Conservation (phyloP, 148 eudicot species). For the Rhododendron henanense region DNA sequence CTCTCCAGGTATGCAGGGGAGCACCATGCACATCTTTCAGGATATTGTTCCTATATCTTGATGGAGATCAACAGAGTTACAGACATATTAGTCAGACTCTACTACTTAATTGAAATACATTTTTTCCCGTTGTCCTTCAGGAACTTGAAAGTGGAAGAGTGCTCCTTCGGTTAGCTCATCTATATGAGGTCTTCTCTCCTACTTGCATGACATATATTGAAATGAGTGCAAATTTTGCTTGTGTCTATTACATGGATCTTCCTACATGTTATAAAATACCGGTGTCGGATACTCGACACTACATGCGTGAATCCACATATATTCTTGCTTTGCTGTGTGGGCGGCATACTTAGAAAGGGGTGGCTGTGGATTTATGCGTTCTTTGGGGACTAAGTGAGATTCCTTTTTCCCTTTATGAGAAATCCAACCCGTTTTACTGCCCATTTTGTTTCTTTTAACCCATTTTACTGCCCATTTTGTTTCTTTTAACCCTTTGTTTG, state of each 20-base stretch:
- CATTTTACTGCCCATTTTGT: background rate
- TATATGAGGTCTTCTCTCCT: conserved; percentile 64
- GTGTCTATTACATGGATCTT: background rate
- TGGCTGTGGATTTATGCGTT: background rate
- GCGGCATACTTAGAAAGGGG: background rate
- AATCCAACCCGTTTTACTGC: background rate
- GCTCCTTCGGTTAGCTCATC: conserved; percentile 88
- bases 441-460: background rate
- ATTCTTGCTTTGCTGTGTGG: background rate
- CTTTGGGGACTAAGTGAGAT: background rate
- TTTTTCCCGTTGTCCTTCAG: conserved; percentile 32
- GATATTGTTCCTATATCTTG: background rate
- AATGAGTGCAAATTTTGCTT: background rate
- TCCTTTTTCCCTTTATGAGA: background rate
- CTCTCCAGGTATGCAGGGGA: conserved; percentile 64
- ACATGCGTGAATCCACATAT: background rate
- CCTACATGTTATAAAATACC: background rate
- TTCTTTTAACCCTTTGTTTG: background rate
- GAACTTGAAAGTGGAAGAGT: conserved; percentile 73
- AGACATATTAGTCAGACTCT: background rate
- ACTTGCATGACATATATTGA: background rate
- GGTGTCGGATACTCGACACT: background rate
- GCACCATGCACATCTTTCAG: background rate
- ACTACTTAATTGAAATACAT: background rate
- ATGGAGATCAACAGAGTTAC: background rate